Evolutionary conservation across 352 stramenopile genomes (phyloP).

Genomic region (Halophytophthora polymorphica): DNA sequence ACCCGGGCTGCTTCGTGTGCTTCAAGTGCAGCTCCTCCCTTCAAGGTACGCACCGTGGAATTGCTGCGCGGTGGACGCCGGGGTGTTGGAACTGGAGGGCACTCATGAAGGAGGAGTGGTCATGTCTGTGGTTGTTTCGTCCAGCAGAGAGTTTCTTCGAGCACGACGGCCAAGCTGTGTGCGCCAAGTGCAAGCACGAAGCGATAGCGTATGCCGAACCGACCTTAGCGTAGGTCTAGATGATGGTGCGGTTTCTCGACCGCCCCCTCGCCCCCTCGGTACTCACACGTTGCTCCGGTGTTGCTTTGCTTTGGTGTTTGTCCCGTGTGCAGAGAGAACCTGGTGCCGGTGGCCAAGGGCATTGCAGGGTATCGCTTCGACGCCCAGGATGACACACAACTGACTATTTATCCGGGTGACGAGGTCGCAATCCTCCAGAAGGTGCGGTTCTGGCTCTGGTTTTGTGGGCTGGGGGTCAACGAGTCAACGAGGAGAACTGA

Average conservation of each 20-base stretch:
- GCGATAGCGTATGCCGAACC: conserved; percentile 53
- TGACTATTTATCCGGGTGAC: conserved; percentile 79
- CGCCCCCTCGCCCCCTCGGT: neutral
- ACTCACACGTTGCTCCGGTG: conserved; percentile 1
- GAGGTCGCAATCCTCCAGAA: conserved; percentile 80
- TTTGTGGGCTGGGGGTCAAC: neutral
- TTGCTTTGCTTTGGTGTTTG: neutral
- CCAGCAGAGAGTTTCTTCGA: conserved; percentile 82
- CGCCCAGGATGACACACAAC: conserved; percentile 75
- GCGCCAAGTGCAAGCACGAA: conserved; percentile 74
- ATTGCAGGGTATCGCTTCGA: conserved; percentile 77
- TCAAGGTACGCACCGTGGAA: conserved; percentile 37
- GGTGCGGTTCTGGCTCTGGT: conserved; percentile 13
- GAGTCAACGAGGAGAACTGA: too few species aligned
- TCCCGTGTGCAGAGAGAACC: conserved; percentile 36
- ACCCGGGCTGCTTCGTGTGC: conserved; percentile 82
- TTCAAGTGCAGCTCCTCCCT: conserved; percentile 72
- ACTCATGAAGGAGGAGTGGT: conserved; percentile 15
- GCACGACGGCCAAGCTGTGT: conserved; percentile 71
- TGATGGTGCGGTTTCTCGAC: neutral
- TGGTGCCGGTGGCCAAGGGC: conserved; percentile 43
- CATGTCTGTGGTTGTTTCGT: conserved; percentile 18
- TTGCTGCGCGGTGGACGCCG: neutral
- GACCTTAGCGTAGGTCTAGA: conserved; percentile 40
- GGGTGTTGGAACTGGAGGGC: conserved; percentile 3